Percentiles rank a stretch among this genome's conserved stretches.
Conservation (phyloP, 2,329 filamentous ascomycete species). For the Alternaria arborescens region DNA sequence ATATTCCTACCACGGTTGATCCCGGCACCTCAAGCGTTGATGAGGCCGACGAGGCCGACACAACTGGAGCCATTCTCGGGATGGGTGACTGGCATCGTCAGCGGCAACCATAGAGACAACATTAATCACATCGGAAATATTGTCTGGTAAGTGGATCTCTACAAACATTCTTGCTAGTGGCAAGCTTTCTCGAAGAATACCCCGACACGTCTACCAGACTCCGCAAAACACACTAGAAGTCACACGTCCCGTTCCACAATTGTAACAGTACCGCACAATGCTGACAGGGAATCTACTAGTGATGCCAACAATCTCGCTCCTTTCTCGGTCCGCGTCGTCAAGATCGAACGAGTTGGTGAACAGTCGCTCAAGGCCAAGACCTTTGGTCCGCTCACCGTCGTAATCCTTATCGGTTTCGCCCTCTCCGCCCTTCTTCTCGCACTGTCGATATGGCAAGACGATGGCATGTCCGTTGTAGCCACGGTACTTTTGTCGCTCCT, state of each 20-base stretch:
- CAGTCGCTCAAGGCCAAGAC: constrained; percentile 54
- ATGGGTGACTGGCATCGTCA: constrained; percentile 56
- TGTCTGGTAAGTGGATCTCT: constrained; percentile 48
- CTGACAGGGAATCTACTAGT: constrained; percentile 24
- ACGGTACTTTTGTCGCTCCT: constrained; percentile 59
- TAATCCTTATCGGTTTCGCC: constrained; percentile 56
- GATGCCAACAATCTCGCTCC: constrained; percentile 48
- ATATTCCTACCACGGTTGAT: constrained; percentile 60
- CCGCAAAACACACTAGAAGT: not conserved
- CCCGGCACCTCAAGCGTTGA: constrained; percentile 61
- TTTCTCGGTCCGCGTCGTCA: constrained; percentile 54
- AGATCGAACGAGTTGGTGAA: constrained; percentile 28
- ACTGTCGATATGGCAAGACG: constrained; percentile 55
- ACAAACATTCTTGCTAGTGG: not conserved
- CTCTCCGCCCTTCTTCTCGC: constrained; percentile 56
- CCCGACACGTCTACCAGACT: constrained; percentile 16
- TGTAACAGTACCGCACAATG: not conserved
- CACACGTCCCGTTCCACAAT: not conserved
- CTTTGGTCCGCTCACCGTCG: constrained; percentile 56
- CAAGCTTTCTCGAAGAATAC: constrained; percentile 8
- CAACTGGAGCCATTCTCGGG: constrained; percentile 53
- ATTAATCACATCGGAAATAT: constrained; percentile 61
- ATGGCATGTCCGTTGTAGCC: constrained; percentile 62
- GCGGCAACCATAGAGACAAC: constrained; percentile 57
- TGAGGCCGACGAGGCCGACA: constrained; percentile 55